Conservation (phyloP, 768 basidiomycete species). For the Termitomyces sp. region DNA sequence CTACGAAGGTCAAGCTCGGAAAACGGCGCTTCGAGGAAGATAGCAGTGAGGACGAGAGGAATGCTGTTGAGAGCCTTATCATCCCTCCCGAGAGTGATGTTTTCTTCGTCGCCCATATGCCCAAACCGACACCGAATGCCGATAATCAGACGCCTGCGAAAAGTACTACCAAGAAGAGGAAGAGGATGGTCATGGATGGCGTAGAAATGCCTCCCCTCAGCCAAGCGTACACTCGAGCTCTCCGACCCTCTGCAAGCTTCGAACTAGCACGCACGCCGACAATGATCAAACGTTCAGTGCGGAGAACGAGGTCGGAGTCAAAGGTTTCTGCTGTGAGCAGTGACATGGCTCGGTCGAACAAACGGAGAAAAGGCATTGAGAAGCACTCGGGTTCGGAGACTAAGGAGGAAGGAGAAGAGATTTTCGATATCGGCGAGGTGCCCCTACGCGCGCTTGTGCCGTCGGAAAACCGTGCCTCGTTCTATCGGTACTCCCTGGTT, state of each 20-base stretch:
- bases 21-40: conserved; percentile 45
- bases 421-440: neutral
- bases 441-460: conserved; percentile 3
- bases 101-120: conserved; percentile 6
- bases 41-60: conserved; percentile 34
- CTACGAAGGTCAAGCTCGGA: conserved; percentile 28
- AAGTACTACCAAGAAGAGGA: conserved; percentile 38
- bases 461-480: neutral
- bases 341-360: conserved; percentile 2
- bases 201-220: conserved; percentile 22
- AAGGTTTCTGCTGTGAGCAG: neutral
- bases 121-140: neutral
- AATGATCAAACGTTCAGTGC: neutral
- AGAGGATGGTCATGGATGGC: conserved; percentile 26
- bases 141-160: neutral
- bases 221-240: conserved; percentile 11
- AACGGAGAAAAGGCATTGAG: conserved; percentile 14
- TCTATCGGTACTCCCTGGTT: conserved; percentile 6
- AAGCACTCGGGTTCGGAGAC: neutral
- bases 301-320: conserved; percentile 9
- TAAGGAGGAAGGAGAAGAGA: conserved; percentile 1
- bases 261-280: conserved; percentile 4
- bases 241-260: conserved; percentile 11
- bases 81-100: conserved; percentile 14
- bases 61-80: conserved; percentile 16